These are phyloP conservation scores for Lasiodiplodia hormozganensis DNA, from an alignment of 2,329 filamentous ascomycete species.

Conservation along the genomic window DNA sequence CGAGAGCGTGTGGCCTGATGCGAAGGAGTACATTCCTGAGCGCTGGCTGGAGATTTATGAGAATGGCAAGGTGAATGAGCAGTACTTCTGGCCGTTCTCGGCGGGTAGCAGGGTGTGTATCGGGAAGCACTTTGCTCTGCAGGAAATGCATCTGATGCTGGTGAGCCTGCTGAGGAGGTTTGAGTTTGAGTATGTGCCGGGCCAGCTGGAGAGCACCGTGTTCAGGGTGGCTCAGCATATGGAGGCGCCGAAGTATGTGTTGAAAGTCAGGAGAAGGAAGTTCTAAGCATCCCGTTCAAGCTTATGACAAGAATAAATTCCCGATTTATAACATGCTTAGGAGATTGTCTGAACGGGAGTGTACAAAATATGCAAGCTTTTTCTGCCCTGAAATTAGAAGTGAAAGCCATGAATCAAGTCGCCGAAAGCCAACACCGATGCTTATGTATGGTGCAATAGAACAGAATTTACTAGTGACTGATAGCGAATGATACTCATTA, in stretches of 20 bases:
- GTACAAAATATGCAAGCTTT: no score
- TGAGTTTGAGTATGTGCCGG: constrained; percentile 16
- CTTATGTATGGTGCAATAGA: no score
- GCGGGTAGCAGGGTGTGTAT: constrained; percentile 15
- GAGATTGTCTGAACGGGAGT: no score
- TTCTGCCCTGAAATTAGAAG: no score
- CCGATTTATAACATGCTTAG: no score
- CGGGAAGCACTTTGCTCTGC: constrained; percentile 13
- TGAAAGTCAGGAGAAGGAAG: constrained; percentile 11
- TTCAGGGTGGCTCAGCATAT: constrained; percentile 18
- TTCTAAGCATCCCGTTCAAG: no score
- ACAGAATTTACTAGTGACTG: no score
- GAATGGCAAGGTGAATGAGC: constrained; percentile 32
- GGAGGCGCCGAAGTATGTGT: constrained; percentile 3
- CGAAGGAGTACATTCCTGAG: constrained; percentile 44
- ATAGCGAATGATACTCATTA: no score
- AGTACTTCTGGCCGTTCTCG: constrained; percentile 3
- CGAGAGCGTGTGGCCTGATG: constrained; percentile 33
- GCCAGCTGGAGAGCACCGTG: constrained; percentile 2
- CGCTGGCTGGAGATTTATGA: constrained; percentile 40
- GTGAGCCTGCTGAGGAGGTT: constrained; percentile 7
- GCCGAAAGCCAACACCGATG: no score
- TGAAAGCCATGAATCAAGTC: no score
- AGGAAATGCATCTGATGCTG: constrained; percentile 19
- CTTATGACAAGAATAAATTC: no score